phyloP scores from a whole-genome alignment of 495 filamentous ascomycete genomes.

The Hypoxylon lienhwacheense region DNA sequence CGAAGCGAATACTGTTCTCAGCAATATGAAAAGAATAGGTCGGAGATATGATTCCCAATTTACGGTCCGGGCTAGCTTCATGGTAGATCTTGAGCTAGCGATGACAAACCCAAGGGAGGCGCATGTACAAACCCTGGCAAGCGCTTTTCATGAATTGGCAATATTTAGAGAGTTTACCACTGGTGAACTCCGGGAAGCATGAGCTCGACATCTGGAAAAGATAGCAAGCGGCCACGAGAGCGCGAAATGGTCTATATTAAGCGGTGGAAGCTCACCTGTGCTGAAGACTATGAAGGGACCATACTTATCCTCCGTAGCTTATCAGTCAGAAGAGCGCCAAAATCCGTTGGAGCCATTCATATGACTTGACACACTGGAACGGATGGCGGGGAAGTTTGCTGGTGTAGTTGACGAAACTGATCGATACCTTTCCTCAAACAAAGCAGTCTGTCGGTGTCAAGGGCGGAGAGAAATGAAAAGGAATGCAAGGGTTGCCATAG shows the following conservation, averaged over 20 bases:
- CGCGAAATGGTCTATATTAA: slow-evolving; percentile 9
- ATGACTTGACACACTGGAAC: slow-evolving; percentile 6
- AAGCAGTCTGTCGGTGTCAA: no score
- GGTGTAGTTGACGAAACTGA: background rate
- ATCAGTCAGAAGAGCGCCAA: background rate
- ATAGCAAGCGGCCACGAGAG: background rate
- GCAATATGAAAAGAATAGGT: slow-evolving; percentile 17
- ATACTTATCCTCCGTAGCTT: background rate
- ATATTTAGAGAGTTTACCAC: slow-evolving; percentile 34
- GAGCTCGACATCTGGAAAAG: slow-evolving; percentile 10
- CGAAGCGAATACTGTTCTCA: slow-evolving; percentile 22
- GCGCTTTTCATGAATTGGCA: slow-evolving; percentile 29
- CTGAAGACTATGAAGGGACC: background rate
- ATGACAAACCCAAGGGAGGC: slow-evolving; percentile 26
- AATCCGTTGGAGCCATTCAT: slow-evolving; percentile 1
- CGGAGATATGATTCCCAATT: slow-evolving; percentile 19
- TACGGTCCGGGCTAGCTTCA: slow-evolving; percentile 26
- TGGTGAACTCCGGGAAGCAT: slow-evolving; percentile 27
- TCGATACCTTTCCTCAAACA: background rate
- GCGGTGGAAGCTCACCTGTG: slow-evolving; percentile 12
- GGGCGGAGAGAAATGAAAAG: no score
- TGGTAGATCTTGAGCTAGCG: slow-evolving; percentile 32
- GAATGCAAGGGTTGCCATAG: no score
- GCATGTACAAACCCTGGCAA: slow-evolving; percentile 27
- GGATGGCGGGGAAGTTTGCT: slow-evolving; percentile 17